Evolutionary conservation across 1,284 basidiomycete genomes (phyloP).

Genomic region (Sphaerobolus stellatus): DNA sequence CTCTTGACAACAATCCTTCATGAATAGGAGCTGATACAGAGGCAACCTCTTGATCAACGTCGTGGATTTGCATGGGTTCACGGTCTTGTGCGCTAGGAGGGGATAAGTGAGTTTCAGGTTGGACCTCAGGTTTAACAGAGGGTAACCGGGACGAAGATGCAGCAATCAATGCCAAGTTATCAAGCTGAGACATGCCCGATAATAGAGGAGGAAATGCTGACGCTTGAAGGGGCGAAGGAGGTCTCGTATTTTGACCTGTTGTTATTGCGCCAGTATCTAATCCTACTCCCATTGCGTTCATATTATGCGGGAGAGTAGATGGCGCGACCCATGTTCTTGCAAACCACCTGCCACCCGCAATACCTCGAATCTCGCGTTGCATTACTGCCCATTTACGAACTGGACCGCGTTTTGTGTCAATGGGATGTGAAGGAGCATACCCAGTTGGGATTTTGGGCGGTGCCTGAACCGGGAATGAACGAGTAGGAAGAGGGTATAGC

Average conservation of each 20-base stretch:
- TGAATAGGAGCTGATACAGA: constrained; percentile 73
- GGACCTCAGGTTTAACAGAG: too few species aligned
- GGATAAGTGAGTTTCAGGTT: too few species aligned
- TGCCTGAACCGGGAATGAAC: constrained; percentile 75
- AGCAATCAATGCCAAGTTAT: neutral
- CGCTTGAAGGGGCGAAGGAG: too few species aligned
- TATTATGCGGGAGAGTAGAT: too few species aligned
- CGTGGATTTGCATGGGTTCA: too few species aligned
- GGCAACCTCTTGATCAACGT: constrained; percentile 38
- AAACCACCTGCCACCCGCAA: constrained; percentile 78
- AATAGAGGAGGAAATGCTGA: neutral
- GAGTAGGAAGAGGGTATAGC: constrained; percentile 70
- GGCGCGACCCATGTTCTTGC: constrained; percentile 66
- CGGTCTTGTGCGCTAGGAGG: too few species aligned
- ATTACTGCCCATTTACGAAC: constrained; percentile 70
- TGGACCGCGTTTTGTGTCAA: constrained; percentile 60
- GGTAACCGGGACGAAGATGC: neutral
- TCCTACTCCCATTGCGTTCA: too few species aligned
- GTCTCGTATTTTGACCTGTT: too few species aligned
- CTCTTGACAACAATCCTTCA: too few species aligned
- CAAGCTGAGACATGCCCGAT: neutral
- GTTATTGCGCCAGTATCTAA: too few species aligned
- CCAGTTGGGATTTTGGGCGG: constrained; percentile 71
- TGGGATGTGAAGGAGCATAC: constrained; percentile 60
- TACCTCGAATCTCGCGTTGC: constrained; percentile 71